These are phyloP conservation scores for Picea abies DNA, from an alignment of 83 land plant species.

Conservation along the genomic window DNA sequence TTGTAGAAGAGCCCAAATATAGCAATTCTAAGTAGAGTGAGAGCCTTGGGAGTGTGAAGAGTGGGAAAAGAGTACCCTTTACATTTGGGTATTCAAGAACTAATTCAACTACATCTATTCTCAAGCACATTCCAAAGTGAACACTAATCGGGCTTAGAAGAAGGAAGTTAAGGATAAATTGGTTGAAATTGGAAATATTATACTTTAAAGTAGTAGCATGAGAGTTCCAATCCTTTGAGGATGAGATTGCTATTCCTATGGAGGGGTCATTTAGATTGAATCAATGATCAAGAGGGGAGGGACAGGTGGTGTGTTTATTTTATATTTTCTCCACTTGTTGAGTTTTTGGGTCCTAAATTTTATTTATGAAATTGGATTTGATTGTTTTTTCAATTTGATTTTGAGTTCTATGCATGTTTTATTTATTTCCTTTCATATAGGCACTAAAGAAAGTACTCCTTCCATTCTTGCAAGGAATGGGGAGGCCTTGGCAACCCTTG, in stretches of 20 bases:
- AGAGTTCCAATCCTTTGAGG: too few relatives aligned
- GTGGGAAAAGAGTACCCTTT: neutral
- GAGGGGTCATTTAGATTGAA: slow-evolving; percentile 49
- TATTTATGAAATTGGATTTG: too few relatives aligned
- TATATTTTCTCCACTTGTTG: neutral
- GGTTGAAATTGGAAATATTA: too few relatives aligned
- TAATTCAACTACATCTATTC: slow-evolving; percentile 11
- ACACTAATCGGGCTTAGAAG: neutral
- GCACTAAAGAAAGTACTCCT: too few relatives aligned
- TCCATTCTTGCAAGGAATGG: too few relatives aligned
- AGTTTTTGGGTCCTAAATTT: too few relatives aligned
- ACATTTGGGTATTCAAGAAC: neutral
- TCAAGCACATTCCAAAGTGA: neutral
- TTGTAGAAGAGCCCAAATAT: neutral
- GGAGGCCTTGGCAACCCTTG: too few relatives aligned
- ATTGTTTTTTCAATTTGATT: too few relatives aligned
- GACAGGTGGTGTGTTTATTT: slow-evolving; percentile 29
- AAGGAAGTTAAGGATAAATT: too few relatives aligned
- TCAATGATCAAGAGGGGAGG: slow-evolving; percentile 34
- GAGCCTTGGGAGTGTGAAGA: neutral
- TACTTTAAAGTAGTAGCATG: too few relatives aligned
- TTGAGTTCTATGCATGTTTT: too few relatives aligned
- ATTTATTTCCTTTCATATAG: too few relatives aligned
- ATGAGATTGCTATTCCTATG: slow-evolving; percentile 15
- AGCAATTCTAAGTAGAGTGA: neutral